Evolutionary conservation across 2,329 filamentous ascomycete species (phyloP).

Genomic region (Dendryphion nanum): DNA sequence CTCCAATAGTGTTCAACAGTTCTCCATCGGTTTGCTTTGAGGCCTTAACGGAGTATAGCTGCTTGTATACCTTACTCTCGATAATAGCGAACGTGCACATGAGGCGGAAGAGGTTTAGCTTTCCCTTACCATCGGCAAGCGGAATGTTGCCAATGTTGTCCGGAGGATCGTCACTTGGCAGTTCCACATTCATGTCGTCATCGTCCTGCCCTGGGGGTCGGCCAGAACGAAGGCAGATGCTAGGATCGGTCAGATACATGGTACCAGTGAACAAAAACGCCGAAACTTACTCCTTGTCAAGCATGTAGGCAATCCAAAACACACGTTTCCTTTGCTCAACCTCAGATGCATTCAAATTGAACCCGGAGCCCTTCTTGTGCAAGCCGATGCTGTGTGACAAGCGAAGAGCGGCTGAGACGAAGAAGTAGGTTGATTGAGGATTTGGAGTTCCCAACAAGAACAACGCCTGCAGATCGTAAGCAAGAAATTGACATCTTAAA

Average conservation of each 20-base stretch:
- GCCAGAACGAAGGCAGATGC: slow-evolving; percentile 69
- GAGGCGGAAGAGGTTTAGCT: slow-evolving; percentile 90
- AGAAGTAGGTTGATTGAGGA: slow-evolving; percentile 87
- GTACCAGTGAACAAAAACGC: neutral
- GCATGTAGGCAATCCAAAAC: slow-evolving; percentile 74
- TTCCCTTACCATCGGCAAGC: slow-evolving; percentile 80
- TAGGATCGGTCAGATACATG: slow-evolving; percentile 30
- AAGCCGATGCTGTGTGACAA: slow-evolving; percentile 91
- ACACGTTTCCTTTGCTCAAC: slow-evolving; percentile 84
- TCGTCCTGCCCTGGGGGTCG: slow-evolving; percentile 71
- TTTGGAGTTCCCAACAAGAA: slow-evolving; percentile 97
- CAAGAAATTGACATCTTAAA: slow-evolving; percentile 2
- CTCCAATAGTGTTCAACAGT: slow-evolving; percentile 90
- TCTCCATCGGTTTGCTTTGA: slow-evolving; percentile 90
- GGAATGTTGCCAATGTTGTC: slow-evolving; percentile 96
- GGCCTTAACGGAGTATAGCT: slow-evolving; percentile 88
- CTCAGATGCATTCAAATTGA: slow-evolving; percentile 90
- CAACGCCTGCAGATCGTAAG: slow-evolving; percentile 55
- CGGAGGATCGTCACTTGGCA: slow-evolving; percentile 84
- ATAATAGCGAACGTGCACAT: slow-evolving; percentile 92
- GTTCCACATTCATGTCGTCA: slow-evolving; percentile 90
- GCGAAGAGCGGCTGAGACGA: slow-evolving; percentile 86
- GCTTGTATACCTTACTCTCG: slow-evolving; percentile 90
- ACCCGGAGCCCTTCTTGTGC: slow-evolving; percentile 88
- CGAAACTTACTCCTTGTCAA: slow-evolving; percentile 64